Conservation (phyloP, 164 flowering plant genomes). For the Cinnamomum micranthum region DNA sequence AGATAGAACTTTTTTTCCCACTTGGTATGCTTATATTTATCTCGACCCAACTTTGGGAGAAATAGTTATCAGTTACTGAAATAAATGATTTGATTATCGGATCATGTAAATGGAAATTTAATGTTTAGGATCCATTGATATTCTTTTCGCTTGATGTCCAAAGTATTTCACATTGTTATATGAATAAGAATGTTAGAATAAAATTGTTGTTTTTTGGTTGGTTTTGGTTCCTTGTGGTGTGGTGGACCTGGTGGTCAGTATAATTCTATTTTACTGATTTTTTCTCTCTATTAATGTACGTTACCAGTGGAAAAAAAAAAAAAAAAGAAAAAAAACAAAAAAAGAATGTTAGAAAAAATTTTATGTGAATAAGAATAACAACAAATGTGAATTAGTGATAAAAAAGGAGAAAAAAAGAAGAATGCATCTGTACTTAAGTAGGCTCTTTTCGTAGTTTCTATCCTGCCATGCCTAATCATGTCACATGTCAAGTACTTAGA, state of each 20-base stretch:
- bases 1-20: neutral
- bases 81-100: neutral
- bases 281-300: no score
- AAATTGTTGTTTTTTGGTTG: neutral
- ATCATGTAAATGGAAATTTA: neutral
- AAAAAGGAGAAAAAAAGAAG: no score
- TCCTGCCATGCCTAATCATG: neutral
- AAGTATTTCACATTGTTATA: neutral
- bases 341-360: no score
- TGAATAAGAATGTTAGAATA: neutral
- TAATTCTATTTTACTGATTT: no score
- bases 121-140: neutral
- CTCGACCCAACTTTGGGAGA: neutral
- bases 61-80: neutral
- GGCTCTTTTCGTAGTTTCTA: neutral
- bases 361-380: no score
- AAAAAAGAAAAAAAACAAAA: no score
- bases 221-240: no score
- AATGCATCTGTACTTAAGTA: neutral
- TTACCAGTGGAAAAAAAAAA: no score
- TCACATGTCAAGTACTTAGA: neutral
- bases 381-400: no score
- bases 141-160: no score
- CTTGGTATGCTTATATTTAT: neutral
- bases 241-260: no score